Base-by-base conservation (phyloP, 2,329 filamentous ascomycete species). In the Penicillium sp. region DNA sequence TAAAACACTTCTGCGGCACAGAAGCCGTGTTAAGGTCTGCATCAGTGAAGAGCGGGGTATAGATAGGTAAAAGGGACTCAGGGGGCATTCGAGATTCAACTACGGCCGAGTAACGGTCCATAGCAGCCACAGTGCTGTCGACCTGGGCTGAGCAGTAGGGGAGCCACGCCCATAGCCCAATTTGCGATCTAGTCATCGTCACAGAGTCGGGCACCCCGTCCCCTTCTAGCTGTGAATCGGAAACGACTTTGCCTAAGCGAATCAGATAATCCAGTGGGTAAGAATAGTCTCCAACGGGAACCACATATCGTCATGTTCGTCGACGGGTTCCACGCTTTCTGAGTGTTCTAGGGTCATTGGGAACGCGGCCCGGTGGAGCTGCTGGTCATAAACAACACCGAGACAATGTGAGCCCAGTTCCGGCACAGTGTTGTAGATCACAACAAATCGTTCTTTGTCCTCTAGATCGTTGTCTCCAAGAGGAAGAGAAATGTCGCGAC, bases 331-430 rank as follows among this genome's bases (percentile, higher is more conserved):
- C 8, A 53, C 46, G 27, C 4, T 49, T 4, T 50, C 50, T 8
- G 27, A 31, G 18, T 35, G 35, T 6, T 47, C 47, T 13, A 51
- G 42, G 13, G 50, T 39, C 33, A 60, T 41, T 13, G 51, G 46
- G 35, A 55, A 33, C 24, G 59, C 39, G 25, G 52, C 56, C 13
- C 46, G 46, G 29, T 54, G 20, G 39, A 20, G 10, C 27, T 38
- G 12, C 44, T 56, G 58, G 42, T 62, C 59, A 46, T 68, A 70
- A 42, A 66, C 42, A 39, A 71, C 24, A 31, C 66, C 66, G 38
- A 58, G 45, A 28, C 13, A 42, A 37, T 59, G 51, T 0, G 44
- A 33, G 39, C 51, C 54, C 6, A 59, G 31, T 4, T 54, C 54
- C 3, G 18, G 4, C n/a, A 20, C 9, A 7, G 50, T 57, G 9